Percentiles rank a stretch among this genome's conserved stretches.
phyloP scores from a whole-genome alignment of 345 rosid species.

The Arabidopsis thaliana region TAIR10.1 NC_003075.7:17318001-17318500 shows the following conservation, averaged over 20 bases:
- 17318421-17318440: slow-evolving; percentile 45
- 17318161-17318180: no score
- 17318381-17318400: slow-evolving; percentile 13
- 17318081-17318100: background rate
- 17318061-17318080: background rate
- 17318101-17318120: no score
- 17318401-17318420: slow-evolving; percentile 25
- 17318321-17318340: background rate
- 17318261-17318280: background rate
- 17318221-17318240: background rate
- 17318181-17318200: background rate
- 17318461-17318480: slow-evolving; percentile 44
- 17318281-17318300: slow-evolving; percentile 3
- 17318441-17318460: slow-evolving; percentile 33
- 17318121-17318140: background rate
- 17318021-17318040: no score
- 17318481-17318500: background rate
- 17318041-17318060: background rate
- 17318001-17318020: no score
- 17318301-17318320: slow-evolving; percentile 5
- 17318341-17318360: slow-evolving; percentile 17
- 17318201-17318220: background rate
- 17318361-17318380: background rate
- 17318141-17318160: no score
- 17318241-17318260: background rate